Evolutionary conservation across 1,284 basidiomycete genomes (phyloP), one percentile per base, ranked within the genome.

Genomic region (Apiotrichum porosum): DNA sequence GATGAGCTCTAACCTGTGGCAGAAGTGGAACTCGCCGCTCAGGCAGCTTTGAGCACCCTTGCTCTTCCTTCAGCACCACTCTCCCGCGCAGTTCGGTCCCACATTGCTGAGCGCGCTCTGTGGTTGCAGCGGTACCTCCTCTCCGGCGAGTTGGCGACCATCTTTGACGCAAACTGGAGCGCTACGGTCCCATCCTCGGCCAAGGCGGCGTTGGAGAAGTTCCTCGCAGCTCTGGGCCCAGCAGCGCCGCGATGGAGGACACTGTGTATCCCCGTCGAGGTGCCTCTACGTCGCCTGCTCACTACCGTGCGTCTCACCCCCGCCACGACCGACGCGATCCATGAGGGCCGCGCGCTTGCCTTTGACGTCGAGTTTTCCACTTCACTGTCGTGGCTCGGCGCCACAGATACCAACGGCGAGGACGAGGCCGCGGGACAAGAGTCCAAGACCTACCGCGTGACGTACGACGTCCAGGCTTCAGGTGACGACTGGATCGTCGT

Each of bases 261-360:
- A 1, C 54, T 72, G 14, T 62, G 65, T 39, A 70, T 72, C n/a
- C 69, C 69, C 1, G 69, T 72, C n/a, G 69, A 72, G n/a, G 61
- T 72, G 0, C 68, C 69, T 14, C 58, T 63, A 12, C 54, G 60
- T 23, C 52, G 68, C 9, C 56, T 67, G 9, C 50, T 68, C n/a
- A 63, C 63, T 9, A 49, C 49, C 0, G 57, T 65, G 9, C 54
- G 47, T 9, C 54, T 63, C 17, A 52, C 54, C n/a, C 49, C 52
- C n/a, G 31, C 50, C 0, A 32, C 51, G 3, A n/a, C 44, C 9
- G 13, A 21, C 6, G 36, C 46, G 32, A 49, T 69, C n/a, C 69
- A 67, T 51, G 68, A 70, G 55, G 69, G 69, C 10, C 56, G 63
- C 18, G 65, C 69, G 2, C 44, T 72, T 2, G 26, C 61, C 2